Evolutionary conservation across 2,329 filamentous ascomycete genomes (phyloP), one percentile per base, ranked within the genome.

Genomic region (Emergomyces africanus): DNA sequence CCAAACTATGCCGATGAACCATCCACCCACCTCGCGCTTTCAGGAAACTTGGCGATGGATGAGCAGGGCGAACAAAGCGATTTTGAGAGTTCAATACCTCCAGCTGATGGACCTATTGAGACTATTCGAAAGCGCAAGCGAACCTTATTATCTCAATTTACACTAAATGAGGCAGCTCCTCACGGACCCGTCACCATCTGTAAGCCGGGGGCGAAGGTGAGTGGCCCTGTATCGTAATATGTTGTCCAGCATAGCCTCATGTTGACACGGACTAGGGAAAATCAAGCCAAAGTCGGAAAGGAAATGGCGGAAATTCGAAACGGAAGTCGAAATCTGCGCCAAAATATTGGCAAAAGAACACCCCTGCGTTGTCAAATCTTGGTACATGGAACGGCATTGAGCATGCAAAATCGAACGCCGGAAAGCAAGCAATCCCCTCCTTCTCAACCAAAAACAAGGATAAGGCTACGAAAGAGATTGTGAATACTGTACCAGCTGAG

Each of bases 401-500:
- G 30, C 66, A 67, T n/a, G 69, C 65, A 2, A 66, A 70, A 23
- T 61, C 57, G 8, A 74, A 68, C 58, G 61, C 65, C 20, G 57
- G 56, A 0, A 58, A 66, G 44, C 61, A 58, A 1, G 63, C 58
- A 3, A 66, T 69, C 54, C 70, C 68, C 18, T 59, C 33, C 2
- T 70, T 67, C 42, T 64, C 61, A 1, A 23, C 61, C 0, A 61
- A 59, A 4, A 61, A 71, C 49, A 70, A 68, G 50, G 48, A 64
- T 6, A 64, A 65, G n/a, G 72, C 71, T n/a, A 58, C 75, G 2
- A 57, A 59, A 8, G 66, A 72, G 33, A 57, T 74, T 1, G 62
- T 74, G 46, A 66, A 65, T 0, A 68, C 59, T 54, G 67, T 74
- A 37, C 69, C 71, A 1, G 57, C 58, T 18, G 64, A 61, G 5